Percentiles rank a stretch among this genome's conserved stretches.
Conservation (phyloP, 106 monocot species). For the Platanthera guangdongensis region DNA sequence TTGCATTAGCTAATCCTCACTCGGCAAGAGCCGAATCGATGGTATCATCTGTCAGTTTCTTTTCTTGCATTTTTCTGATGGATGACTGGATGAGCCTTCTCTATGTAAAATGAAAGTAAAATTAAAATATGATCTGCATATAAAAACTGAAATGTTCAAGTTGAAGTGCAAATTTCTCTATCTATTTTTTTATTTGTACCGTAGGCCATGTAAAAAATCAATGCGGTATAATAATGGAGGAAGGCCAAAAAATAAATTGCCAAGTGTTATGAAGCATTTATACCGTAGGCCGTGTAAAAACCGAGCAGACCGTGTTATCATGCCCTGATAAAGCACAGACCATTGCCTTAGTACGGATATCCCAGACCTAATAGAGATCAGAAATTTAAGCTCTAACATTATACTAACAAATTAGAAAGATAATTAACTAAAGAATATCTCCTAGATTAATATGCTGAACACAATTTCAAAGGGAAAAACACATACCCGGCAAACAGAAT, state of each 20-base stretch:
- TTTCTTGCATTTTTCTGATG: too few relatives aligned
- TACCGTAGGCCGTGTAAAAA: constrained; percentile 95
- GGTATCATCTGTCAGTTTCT: too few relatives aligned
- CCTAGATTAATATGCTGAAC: background rate
- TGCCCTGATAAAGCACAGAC: constrained; percentile 96
- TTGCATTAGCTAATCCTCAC: too few relatives aligned
- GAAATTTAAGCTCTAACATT: background rate
- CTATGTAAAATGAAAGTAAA: background rate
- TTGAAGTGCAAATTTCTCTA: background rate
- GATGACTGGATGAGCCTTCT: background rate
- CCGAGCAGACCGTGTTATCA: constrained; percentile 96
- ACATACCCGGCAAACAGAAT: constrained; percentile 96
- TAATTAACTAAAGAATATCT: constrained; percentile 1
- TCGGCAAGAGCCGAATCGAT: too few relatives aligned
- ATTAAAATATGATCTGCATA: background rate
- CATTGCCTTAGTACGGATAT: constrained; percentile 93
- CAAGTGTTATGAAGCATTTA: constrained; percentile 6
- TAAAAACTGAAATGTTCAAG: background rate
- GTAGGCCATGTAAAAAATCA: background rate
- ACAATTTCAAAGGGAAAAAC: background rate
- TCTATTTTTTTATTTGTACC: background rate
- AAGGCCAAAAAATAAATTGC: background rate
- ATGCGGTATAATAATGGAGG: background rate
- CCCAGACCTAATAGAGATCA: constrained; percentile 70
- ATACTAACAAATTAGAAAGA: background rate